Percentiles rank a stretch among this genome's conserved stretches.
Evolutionary conservation across 2,329 filamentous ascomycete species (phyloP).

Genomic region (Penicillium hesseltinei): DNA sequence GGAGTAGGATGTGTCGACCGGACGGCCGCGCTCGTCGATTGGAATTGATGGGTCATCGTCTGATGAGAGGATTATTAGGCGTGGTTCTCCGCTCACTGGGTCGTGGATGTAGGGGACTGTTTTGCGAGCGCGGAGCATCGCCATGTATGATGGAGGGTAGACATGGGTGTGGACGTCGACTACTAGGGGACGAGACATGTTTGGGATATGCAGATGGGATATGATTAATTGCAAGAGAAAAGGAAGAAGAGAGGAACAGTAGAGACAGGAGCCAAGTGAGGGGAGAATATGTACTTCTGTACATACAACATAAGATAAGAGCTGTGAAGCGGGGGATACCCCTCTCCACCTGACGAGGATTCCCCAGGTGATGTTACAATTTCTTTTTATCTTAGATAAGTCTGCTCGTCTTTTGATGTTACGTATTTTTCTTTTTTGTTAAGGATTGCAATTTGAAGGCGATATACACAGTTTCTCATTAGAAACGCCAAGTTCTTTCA

Average conservation of each 20-base stretch:
- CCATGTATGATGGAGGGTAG: constrained; percentile 60
- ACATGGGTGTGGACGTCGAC: constrained; percentile 64
- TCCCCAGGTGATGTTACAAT: not conserved
- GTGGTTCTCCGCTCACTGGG: constrained; percentile 32
- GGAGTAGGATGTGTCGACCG: constrained; percentile 79
- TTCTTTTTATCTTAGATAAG: not conserved
- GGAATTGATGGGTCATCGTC: constrained; percentile 44
- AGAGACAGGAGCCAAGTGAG: not conserved
- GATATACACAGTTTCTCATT: not conserved
- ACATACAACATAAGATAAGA: constrained; percentile 7
- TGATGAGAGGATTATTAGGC: constrained; percentile 48
- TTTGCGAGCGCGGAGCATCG: constrained; percentile 54
- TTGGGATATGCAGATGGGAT: not conserved
- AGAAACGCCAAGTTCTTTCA: not conserved
- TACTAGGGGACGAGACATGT: constrained; percentile 39
- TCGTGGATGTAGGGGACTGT: constrained; percentile 47
- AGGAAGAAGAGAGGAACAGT: not conserved
- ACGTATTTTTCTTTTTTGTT: not conserved
- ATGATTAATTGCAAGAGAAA: not conserved
- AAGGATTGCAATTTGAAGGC: not conserved
- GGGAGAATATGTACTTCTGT: not conserved
- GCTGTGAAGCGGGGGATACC: not conserved
- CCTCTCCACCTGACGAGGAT: not conserved
- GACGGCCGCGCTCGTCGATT: constrained; percentile 63
- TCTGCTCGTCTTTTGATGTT: not conserved